A percentile compares a stretch with the other conserved stretches of the same genome.
Conservation (phyloP, 1,284 basidiomycete species). For the Ustilago curta region DNA sequence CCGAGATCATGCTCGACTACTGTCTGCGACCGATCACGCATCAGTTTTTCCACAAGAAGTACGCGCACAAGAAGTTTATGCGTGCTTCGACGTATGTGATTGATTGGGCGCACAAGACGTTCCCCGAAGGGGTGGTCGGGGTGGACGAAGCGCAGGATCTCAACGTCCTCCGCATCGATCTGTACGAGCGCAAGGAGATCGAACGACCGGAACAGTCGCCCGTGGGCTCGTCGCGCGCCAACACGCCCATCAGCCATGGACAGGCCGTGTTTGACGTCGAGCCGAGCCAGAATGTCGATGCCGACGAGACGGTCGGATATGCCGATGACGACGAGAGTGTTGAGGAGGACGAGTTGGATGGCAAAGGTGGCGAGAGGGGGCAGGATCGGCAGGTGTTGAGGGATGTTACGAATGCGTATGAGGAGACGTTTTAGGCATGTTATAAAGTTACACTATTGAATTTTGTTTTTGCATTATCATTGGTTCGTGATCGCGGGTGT, state of each 20-base stretch:
- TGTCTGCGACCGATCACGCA: conserved; percentile 62
- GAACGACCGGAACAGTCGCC: conserved; percentile 52
- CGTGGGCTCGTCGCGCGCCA: conserved; percentile 30
- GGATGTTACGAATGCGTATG: conserved; percentile 49
- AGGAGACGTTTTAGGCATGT: conserved; percentile 29
- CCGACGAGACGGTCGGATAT: conserved; percentile 28
- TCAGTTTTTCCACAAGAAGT: conserved; percentile 67
- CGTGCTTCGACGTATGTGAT: conserved; percentile 63
- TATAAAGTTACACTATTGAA: not conserved
- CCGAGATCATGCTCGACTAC: conserved; percentile 93
- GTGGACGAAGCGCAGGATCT: conserved; percentile 49
- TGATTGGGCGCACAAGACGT: conserved; percentile 64
- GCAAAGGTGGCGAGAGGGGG: not conserved
- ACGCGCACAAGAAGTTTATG: conserved; percentile 69
- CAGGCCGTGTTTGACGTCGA: conserved; percentile 32
- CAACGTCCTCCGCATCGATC: conserved; percentile 58
- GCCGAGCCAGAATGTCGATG: conserved; percentile 26
- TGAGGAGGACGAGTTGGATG: conserved; percentile 11
- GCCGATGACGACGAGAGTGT: conserved; percentile 25
- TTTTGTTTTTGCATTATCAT: not conserved
- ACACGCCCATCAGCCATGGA: conserved; percentile 23
- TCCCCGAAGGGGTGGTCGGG: conserved; percentile 58
- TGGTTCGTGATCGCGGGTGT: no score
- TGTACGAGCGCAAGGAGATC: conserved; percentile 52
- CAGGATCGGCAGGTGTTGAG: conserved; percentile 31